Evolutionary conservation across 352 stramenopile species (phyloP).

Genomic region (Globisporangium apiculatum): DNA sequence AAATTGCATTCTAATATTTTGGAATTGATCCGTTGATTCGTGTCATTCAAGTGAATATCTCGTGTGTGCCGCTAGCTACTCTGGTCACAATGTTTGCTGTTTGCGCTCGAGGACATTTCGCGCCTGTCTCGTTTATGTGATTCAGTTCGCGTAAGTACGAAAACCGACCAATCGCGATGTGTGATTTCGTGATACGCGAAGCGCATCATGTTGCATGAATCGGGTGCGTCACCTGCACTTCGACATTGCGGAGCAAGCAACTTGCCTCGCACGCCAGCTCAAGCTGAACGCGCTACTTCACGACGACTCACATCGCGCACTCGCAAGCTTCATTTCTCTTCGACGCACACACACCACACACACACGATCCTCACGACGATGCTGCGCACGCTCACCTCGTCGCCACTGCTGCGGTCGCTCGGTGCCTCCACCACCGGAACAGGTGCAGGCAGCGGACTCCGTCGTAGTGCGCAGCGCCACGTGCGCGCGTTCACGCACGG

Average conservation of each 20-base stretch:
- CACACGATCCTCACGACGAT: slow-evolving; percentile 10
- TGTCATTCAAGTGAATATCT: too few relatives aligned
- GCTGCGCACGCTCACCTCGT: slow-evolving; percentile 20
- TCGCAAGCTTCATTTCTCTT: not conserved
- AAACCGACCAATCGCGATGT: not conserved
- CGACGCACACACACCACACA: slow-evolving; percentile 3
- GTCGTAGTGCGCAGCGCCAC: not conserved
- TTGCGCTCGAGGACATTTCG: not conserved
- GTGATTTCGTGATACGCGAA: not conserved
- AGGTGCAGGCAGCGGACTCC: too few relatives aligned
- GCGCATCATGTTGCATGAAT: not conserved
- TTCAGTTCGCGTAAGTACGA: not conserved
- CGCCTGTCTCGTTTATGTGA: not conserved
- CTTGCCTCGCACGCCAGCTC: not conserved
- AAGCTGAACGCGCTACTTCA: not conserved
- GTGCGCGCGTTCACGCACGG: slow-evolving; percentile 11
- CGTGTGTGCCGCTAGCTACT: too few relatives aligned
- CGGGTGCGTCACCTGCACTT: not conserved
- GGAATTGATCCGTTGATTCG: too few relatives aligned
- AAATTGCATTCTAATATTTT: too few relatives aligned
- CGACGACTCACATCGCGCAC: not conserved
- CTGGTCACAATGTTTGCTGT: too few relatives aligned
- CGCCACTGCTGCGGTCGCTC: slow-evolving; percentile 12
- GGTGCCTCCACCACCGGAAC: not conserved
- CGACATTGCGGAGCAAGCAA: not conserved